phyloP scores from a whole-genome alignment of 2,329 filamentous ascomycete species.

The Diaporthe batatas region DNA sequence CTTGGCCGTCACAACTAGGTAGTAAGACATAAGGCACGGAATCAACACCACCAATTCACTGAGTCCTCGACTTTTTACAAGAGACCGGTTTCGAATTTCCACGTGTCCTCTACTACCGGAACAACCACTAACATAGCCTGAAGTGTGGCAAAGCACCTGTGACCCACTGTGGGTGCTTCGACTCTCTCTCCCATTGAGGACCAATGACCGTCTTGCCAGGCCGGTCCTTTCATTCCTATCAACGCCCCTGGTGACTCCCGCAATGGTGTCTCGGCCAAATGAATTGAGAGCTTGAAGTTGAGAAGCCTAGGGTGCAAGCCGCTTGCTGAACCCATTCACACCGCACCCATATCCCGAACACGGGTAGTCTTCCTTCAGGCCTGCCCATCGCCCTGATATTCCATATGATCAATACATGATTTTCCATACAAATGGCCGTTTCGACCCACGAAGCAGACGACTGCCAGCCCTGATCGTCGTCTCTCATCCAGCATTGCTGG shows the following conservation, averaged over 20 bases:
- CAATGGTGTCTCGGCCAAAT: constrained; percentile 5
- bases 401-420: constrained; percentile 28
- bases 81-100: constrained; percentile 31
- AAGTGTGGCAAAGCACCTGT: constrained; percentile 3
- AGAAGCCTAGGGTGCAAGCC: background rate
- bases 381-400: constrained; percentile 20
- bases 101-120: constrained; percentile 36
- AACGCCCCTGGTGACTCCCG: constrained; percentile 21
- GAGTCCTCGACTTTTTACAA: background rate
- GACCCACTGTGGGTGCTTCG: constrained; percentile 1
- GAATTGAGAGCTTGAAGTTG: constrained; percentile 7
- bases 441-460: constrained; percentile 27
- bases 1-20: background rate
- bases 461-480: constrained; percentile 15
- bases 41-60: background rate
- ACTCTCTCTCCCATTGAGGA: constrained; percentile 8
- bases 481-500: constrained; percentile 14
- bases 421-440: constrained; percentile 38
- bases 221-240: constrained; percentile 27
- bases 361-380: constrained; percentile 5
- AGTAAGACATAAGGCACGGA: background rate
- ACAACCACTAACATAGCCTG: constrained; percentile 3
- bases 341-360: background rate
- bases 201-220: constrained; percentile 6
- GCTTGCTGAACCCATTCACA: background rate